Conservation (phyloP, 306 rosid genomes). For the Quillaja saponaria region DNA sequence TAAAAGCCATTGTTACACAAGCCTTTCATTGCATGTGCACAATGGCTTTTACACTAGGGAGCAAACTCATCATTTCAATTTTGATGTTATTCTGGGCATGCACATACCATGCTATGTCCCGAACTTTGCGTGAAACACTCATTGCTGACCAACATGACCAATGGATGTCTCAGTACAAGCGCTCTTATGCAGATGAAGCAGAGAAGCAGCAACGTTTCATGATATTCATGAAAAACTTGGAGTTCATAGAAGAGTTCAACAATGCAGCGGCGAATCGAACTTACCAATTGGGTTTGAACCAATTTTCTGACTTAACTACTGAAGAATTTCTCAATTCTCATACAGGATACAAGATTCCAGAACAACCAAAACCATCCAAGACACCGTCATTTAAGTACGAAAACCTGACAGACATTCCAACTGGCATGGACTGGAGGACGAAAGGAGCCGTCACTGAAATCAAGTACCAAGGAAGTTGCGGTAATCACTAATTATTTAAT, state of each 20-base stretch:
- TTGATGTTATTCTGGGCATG: constrained; percentile 17
- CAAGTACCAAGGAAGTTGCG: too few species aligned
- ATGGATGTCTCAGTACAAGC: constrained; percentile 34
- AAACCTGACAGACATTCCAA: too few species aligned
- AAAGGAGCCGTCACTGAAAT: too few species aligned
- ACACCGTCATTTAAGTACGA: too few species aligned
- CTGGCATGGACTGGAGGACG: too few species aligned
- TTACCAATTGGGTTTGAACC: constrained; percentile 40
- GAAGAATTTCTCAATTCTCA: constrained; percentile 46
- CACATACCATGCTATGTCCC: constrained; percentile 30
- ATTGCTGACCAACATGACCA: constrained; percentile 21
- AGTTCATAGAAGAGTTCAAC: constrained; percentile 32
- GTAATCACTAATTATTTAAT: too few species aligned
- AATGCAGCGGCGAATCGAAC: constrained; percentile 26
- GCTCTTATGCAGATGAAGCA: constrained; percentile 1
- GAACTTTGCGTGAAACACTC: constrained; percentile 15
- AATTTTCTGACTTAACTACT: constrained; percentile 35
- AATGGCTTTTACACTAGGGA: too few species aligned
- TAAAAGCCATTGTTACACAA: too few species aligned
- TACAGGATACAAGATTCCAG: constrained; percentile 7
- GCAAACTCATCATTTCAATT: too few species aligned
- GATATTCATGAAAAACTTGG: constrained; percentile 33
- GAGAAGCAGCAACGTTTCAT: constrained; percentile 39
- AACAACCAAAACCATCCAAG: too few species aligned
- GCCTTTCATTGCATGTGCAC: too few species aligned